These are phyloP conservation scores for Mycena chlorophos DNA, from an alignment of 768 basidiomycete species.

Conservation along the genomic window DNA sequence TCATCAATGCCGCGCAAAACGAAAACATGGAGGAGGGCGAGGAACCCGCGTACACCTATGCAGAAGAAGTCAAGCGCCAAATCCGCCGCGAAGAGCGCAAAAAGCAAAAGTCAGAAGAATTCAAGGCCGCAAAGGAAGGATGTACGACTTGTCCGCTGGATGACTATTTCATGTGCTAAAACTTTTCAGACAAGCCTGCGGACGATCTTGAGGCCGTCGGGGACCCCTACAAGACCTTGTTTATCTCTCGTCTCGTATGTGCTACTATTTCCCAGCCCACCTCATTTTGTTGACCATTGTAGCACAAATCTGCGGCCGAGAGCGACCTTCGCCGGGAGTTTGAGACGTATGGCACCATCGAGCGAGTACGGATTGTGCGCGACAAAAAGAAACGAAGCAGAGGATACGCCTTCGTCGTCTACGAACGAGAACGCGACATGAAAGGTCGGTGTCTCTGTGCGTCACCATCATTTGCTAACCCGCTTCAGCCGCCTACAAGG, in stretches of 20 bases:
- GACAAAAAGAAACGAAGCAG: slow-evolving; percentile 86
- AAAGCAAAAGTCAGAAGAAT: slow-evolving; percentile 73
- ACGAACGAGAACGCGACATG: slow-evolving; percentile 98
- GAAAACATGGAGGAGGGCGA: slow-evolving; percentile 85
- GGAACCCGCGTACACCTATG: slow-evolving; percentile 76
- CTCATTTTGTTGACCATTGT: slow-evolving; percentile 18
- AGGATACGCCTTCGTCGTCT: slow-evolving; percentile 97
- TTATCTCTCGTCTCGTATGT: slow-evolving; percentile 87
- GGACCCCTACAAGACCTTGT: slow-evolving; percentile 97
- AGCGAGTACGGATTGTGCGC: slow-evolving; percentile 89
- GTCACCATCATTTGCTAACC: slow-evolving; percentile 22
- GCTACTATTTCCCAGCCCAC: neutral
- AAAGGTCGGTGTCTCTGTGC: slow-evolving; percentile 64
- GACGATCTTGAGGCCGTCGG: slow-evolving; percentile 90
- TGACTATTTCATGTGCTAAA: neutral
- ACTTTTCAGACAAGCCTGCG: slow-evolving; percentile 77
- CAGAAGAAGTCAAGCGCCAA: slow-evolving; percentile 80
- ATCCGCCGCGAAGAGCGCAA: slow-evolving; percentile 77
- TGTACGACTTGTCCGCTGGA: slow-evolving; percentile 54
- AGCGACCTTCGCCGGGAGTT: slow-evolving; percentile 93
- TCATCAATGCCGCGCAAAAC: slow-evolving; percentile 56
- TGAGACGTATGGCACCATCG: slow-evolving; percentile 92
- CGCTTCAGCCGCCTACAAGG: slow-evolving; percentile 89
- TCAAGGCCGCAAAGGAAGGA: slow-evolving; percentile 77
- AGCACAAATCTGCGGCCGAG: slow-evolving; percentile 93